A percentile compares a stretch with the other conserved stretches of the same genome.
These are phyloP conservation scores for Aspergillus campestris DNA, from an alignment of 495 filamentous ascomycete species.

Conservation along the genomic window DNA sequence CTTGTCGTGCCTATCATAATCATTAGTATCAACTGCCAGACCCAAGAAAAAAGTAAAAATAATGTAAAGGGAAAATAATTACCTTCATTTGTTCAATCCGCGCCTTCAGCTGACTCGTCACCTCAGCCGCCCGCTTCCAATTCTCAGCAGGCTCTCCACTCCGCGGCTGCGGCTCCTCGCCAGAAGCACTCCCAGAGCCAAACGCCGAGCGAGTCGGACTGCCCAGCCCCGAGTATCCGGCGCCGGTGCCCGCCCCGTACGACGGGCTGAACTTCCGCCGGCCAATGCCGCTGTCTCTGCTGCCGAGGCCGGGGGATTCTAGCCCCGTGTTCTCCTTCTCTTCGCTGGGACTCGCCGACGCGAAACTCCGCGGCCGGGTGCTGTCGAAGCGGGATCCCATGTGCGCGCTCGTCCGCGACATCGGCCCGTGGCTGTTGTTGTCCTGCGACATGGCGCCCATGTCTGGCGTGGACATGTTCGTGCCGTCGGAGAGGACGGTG, in stretches of 20 bases:
- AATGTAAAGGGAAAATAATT: conserved; percentile 14
- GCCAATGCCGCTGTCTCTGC: conserved; percentile 27
- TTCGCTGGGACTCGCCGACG: conserved; percentile 61
- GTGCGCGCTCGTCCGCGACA: conserved; percentile 27
- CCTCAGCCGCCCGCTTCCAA: conserved; percentile 97
- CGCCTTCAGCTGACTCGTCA: conserved; percentile 93
- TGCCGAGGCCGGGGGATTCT: conserved; percentile 30
- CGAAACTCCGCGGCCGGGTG: conserved; percentile 53
- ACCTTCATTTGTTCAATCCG: conserved; percentile 89
- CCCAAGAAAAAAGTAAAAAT: neutral
- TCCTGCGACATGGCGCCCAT: conserved; percentile 29
- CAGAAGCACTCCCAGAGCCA: conserved; percentile 25
- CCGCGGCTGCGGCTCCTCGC: conserved; percentile 29
- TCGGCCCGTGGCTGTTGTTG: conserved; percentile 20
- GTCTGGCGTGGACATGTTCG: conserved; percentile 29
- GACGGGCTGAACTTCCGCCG: conserved; percentile 40
- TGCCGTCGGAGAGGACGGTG: conserved; percentile 22
- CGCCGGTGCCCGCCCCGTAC: conserved; percentile 40
- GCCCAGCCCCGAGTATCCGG: conserved; percentile 45
- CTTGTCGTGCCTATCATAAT: conserved; percentile 31
- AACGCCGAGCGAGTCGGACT: conserved; percentile 47
- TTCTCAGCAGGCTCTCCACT: conserved; percentile 66
- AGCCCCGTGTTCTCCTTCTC: conserved; percentile 66
- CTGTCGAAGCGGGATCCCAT: conserved; percentile 33
- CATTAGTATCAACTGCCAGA: conserved; percentile 1